A percentile compares a stretch with the other conserved stretches of the same genome.
These are phyloP conservation scores for Plasmodium reichenowi DNA, from an alignment of 169 alveolate species.

Conservation along the genomic window DNA sequence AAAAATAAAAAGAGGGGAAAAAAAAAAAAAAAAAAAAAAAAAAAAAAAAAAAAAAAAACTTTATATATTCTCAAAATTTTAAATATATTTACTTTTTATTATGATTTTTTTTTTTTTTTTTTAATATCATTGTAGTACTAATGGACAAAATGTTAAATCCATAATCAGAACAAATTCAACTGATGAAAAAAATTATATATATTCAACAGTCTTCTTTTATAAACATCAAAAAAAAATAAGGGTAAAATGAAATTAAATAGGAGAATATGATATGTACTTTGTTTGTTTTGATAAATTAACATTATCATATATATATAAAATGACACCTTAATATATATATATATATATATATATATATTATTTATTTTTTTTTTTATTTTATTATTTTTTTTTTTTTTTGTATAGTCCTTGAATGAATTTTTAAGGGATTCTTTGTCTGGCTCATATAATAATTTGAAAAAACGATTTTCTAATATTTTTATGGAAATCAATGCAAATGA, in stretches of 20 bases:
- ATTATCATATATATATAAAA: no score
- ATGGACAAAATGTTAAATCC: constrained; percentile 45
- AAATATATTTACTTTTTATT: no score
- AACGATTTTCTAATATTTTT: constrained; percentile 43
- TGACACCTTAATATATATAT: no score
- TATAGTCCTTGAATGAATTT: constrained; percentile 41
- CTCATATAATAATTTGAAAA: constrained; percentile 19
- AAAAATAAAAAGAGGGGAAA: no score
- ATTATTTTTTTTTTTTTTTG: constrained; percentile 7
- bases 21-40: no score
- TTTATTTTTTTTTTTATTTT: neutral
- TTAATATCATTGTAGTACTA: constrained; percentile 10
- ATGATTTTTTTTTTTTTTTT: neutral
- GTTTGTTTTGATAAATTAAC: neutral
- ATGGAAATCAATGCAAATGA: constrained; percentile 30
- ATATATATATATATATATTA: no score
- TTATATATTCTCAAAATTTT: neutral
- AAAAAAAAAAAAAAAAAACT: neutral
- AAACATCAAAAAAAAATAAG: constrained; percentile 34
- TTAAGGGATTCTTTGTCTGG: constrained; percentile 50
- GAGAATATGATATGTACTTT: neutral
- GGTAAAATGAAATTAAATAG: constrained; percentile 14
- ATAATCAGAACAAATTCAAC: constrained; percentile 44
- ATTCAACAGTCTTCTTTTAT: constrained; percentile 55
- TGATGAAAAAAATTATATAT: constrained; percentile 32